phyloP scores from a whole-genome alignment of 2,329 filamentous ascomycete species.

The Pseudocercospora eumusae region DNA sequence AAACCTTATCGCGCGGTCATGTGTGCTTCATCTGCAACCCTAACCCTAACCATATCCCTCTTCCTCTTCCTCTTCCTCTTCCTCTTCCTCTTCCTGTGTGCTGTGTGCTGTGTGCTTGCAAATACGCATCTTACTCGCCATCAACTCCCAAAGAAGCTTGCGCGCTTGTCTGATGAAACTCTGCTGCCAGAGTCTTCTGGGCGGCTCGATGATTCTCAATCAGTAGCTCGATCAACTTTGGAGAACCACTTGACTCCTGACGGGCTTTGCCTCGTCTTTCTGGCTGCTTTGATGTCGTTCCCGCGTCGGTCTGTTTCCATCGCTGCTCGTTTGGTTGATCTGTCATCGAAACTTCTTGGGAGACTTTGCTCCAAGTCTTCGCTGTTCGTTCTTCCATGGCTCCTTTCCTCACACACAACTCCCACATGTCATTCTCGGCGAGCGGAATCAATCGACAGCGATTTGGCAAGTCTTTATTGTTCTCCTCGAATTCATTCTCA shows the following conservation, averaged over 20 bases:
- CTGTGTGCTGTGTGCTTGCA: too few species aligned
- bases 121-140: not conserved
- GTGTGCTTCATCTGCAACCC: not conserved
- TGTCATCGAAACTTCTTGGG: not conserved
- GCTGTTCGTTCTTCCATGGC: not conserved
- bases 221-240: not conserved
- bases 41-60: not conserved
- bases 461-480: not conserved
- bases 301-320: not conserved
- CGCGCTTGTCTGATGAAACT: not conserved
- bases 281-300: not conserved
- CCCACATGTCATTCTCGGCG: not conserved
- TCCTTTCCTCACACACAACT: not conserved
- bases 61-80: too few species aligned
- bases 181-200: not conserved
- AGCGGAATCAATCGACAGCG: not conserved
- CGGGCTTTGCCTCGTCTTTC: not conserved
- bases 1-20: not conserved
- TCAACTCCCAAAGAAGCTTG: not conserved
- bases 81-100: too few species aligned
- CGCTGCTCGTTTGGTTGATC: not conserved
- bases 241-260: not conserved
- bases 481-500: not conserved
- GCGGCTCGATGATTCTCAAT: not conserved
- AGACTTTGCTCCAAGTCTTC: not conserved